Evolutionary conservation across 257 asterid genomes (phyloP), one percentile per base, ranked within the genome.

Genomic region (Verbena officinalis): DNA sequence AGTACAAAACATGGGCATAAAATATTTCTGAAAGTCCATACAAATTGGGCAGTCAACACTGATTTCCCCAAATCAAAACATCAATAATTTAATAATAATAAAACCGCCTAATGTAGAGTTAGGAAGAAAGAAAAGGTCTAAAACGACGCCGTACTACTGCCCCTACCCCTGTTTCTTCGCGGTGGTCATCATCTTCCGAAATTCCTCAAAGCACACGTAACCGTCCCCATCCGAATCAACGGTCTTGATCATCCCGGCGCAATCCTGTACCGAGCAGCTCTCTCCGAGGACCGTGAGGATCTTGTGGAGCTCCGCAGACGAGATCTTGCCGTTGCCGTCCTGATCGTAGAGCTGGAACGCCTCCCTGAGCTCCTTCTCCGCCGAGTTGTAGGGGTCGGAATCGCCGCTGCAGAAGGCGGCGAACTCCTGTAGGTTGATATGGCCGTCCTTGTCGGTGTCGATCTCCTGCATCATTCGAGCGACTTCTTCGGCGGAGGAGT

Each of bases 211-310:
- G 74, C 58, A 71, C 12, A 93, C 98, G 53, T 9, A 75, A 2
- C 96, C 98, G 50, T 93, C 95, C 0, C 96, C 93, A n/a, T 89
- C 83, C 6, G 91, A 54, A 73, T 93, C 97, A 5, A 93, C 90
- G 58, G 95, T 68, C 19, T 44, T 36, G 77, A 93, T 90, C 98
- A 93, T 93, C 5, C 58, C 85, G 59, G 73, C 82, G 65, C 98
- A 92, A 20, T 85, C 96, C 13, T 60, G 60, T 23, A 73, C 75
- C 56, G 95, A 64, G 77, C 91, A 87, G 46, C 38, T 50, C 74
- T 89, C 91, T 1, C 97, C 98, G 33, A 89, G 83, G 52, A 87
- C 95, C 40, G 78, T 81, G 52, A 93, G 78, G 74, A 90, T 80
- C 80, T 64, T 67, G 74, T 89, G 96, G 61, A 89, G 88, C 85